Evolutionary conservation across 257 asterid genomes (phyloP), one percentile per base, ranked within the genome.

Genomic region (Jaltomata sinuosa): DNA sequence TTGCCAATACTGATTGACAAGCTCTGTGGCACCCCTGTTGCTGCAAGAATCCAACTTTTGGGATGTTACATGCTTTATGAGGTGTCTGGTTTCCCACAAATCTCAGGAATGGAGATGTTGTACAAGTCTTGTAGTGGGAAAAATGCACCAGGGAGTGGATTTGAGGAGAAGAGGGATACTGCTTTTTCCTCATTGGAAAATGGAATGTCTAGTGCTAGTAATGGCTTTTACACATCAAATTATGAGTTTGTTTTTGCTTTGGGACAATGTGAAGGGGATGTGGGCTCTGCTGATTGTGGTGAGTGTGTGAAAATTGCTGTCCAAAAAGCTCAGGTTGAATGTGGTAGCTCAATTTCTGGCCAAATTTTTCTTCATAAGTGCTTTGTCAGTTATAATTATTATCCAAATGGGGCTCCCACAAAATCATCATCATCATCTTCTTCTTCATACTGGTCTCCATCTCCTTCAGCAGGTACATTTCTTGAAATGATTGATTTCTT

Each of bases 241-340:
- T 95, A 87, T 85, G 89, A 91, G 55, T 83, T 93, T 77, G 91
- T 94, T 57, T 92, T 88, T 88, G 99, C 87, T 83, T 62, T 96
- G 90, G 99, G 99, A 42, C 99, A 96, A 82, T 96, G 99, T 84
- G 97, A 96, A 85, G 98, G 97, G 14, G 98, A 94, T 89, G 94
- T 96, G 81, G 97, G 99, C 36, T 74, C 88, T 67, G 61, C 93
- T 55, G 99, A 96, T 87, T 96, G 99, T 85, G 97, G 57, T 83
- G 94, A 91, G 83, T 96, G 99, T 89, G 98, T 94, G 83, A 91
- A 93, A 85, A 91, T 3, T 90, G 98, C 98, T 59, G 97, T 93
- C 22, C 98, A 96, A 89, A 96, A 89, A 83, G 94, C 98, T 88
- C 99, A 96, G 86, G 98, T 92, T 85, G 99, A 96, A 88, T 96